Conservation (phyloP, 768 basidiomycete species). For the Hericium rajendrae region DNA sequence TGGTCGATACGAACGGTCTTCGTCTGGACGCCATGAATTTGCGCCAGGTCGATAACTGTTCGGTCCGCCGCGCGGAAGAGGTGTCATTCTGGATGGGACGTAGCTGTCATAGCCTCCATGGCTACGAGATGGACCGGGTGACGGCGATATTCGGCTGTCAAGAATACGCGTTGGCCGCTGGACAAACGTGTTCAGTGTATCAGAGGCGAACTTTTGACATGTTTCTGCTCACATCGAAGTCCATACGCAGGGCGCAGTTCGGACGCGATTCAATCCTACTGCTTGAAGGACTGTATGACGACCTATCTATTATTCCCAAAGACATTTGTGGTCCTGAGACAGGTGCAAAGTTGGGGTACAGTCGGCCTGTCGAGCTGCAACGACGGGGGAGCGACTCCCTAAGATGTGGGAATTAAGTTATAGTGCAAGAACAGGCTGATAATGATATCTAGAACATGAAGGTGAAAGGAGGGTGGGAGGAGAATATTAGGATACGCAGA, state of each 20-base stretch:
- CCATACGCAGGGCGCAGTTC: not conserved
- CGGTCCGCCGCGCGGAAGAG: conserved; percentile 29
- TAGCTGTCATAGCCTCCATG: conserved; percentile 42
- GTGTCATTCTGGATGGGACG: conserved; percentile 28
- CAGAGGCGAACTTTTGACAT: not conserved
- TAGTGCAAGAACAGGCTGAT: not conserved
- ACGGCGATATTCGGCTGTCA: conserved; percentile 33
- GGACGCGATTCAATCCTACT: not conserved
- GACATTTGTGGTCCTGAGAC: not conserved
- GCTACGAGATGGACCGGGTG: conserved; percentile 37
- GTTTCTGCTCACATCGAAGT: not conserved
- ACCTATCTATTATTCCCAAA: not conserved
- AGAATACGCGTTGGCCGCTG: conserved; percentile 10
- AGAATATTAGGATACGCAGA: not conserved
- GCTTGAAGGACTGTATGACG: not conserved
- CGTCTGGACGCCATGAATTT: conserved; percentile 25
- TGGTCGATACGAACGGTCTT: conserved; percentile 36
- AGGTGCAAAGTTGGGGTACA: not conserved
- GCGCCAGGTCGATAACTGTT: conserved; percentile 29
- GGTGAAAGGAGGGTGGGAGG: not conserved
- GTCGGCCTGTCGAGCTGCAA: not conserved
- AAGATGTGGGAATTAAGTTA: not conserved
- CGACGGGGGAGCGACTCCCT: not conserved
- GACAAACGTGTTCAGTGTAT: not conserved
- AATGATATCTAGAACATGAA: not conserved